Evolutionary conservation across 371 early-diverging fungal genomes (phyloP).

Genomic region (Apophysomyces elegans): DNA sequence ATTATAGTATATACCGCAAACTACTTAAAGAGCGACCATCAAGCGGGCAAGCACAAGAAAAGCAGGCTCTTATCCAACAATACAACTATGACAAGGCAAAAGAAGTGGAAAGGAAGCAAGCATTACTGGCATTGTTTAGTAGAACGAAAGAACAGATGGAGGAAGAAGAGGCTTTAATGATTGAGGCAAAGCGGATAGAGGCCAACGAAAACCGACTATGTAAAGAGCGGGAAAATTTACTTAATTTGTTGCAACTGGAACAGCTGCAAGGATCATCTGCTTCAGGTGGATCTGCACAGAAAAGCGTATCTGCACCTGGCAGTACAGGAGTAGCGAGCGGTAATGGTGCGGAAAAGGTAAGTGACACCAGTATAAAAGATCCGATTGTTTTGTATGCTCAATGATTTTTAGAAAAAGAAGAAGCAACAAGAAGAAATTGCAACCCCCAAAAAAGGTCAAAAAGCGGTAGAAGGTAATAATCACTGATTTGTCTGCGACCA

Average conservation of each 20-base stretch:
- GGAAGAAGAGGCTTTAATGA: conserved; percentile 80
- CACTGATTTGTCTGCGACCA: neutral
- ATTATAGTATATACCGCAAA: conserved; percentile 66
- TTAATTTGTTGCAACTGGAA: conserved; percentile 62
- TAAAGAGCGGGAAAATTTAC: conserved; percentile 75
- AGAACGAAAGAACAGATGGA: conserved; percentile 82
- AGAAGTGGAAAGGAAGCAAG: conserved; percentile 83
- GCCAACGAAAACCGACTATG: conserved; percentile 73
- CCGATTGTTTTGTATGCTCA: neutral
- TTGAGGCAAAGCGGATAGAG: conserved; percentile 81
- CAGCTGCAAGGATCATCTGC: conserved; percentile 43
- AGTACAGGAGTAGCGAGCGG: conserved; percentile 49
- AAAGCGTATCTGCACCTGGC: conserved; percentile 34
- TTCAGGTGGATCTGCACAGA: neutral
- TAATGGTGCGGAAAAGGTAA: conserved; percentile 16
- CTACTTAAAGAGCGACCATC: conserved; percentile 56
- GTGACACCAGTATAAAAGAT: neutral
- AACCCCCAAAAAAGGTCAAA: conserved; percentile 29
- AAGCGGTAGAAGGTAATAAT: conserved; percentile 22
- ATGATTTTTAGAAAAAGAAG: conserved; percentile 34
- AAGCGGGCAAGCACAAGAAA: conserved; percentile 33
- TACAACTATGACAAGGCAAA: conserved; percentile 61
- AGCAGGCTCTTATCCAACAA: conserved; percentile 41
- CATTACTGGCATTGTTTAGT: conserved; percentile 68
- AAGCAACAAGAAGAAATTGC: conserved; percentile 24